Conservation (phyloP, 2,329 filamentous ascomycete species). For the Epichloe sibirici region DNA sequence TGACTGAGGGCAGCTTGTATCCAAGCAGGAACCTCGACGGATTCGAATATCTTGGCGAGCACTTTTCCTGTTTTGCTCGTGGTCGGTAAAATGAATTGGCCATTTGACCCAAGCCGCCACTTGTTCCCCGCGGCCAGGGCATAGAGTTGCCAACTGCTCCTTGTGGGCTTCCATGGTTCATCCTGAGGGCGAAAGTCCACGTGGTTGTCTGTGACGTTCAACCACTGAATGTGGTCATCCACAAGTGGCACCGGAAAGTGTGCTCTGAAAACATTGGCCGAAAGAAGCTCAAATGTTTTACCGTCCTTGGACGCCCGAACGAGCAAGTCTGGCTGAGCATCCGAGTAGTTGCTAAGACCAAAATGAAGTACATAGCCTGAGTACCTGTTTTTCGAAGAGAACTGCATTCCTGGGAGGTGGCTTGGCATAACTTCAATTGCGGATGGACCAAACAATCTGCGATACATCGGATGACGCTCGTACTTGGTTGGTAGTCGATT, state of each 20-base stretch:
- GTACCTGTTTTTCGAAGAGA: conserved; percentile 23
- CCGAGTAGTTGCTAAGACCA: conserved; percentile 8
- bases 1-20: not conserved
- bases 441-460: conserved; percentile 6
- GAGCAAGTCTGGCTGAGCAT: conserved; percentile 16
- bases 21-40: not conserved
- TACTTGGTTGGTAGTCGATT: conserved; percentile 33
- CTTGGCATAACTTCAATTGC: conserved; percentile 12
- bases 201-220: conserved; percentile 15
- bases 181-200: conserved; percentile 21
- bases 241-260: conserved; percentile 26
- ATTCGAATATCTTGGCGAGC: not conserved
- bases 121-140: not conserved
- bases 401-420: conserved; percentile 20
- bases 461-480: conserved; percentile 18
- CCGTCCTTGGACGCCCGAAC: conserved; percentile 15
- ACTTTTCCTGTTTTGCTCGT: not conserved
- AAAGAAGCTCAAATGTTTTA: conserved; percentile 19
- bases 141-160: not conserved
- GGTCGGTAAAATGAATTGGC: conserved; percentile 11
- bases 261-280: conserved; percentile 14
- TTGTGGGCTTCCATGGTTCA: conserved; percentile 14
- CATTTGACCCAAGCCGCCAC: not conserved
- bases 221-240: conserved; percentile 34
- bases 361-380: conserved; percentile 24